Evolutionary conservation across 257 asterid genomes (phyloP).

Genomic region (Voacanga thouarsii): DNA sequence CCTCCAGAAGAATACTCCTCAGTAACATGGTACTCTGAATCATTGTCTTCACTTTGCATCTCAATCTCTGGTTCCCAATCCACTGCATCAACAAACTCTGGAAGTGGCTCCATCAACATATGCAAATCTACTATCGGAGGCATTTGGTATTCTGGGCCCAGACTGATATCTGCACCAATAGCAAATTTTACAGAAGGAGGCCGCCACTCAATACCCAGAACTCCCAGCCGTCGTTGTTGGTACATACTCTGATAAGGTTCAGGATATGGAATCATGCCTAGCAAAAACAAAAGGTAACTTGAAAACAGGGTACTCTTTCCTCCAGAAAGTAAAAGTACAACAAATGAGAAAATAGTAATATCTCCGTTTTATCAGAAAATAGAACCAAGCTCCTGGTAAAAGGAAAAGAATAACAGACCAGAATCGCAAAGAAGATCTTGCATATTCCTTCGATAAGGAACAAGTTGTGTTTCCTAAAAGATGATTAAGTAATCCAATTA

Average conservation of each 20-base stretch:
- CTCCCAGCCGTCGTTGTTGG: slow-evolving; percentile 83
- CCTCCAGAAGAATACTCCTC: slow-evolving; percentile 88
- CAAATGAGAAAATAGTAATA: neutral
- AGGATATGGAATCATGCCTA: slow-evolving; percentile 90
- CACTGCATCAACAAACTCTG: slow-evolving; percentile 84
- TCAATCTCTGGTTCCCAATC: slow-evolving; percentile 96
- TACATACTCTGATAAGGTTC: slow-evolving; percentile 93
- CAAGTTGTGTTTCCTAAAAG: slow-evolving; percentile 88
- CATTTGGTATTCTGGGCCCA: slow-evolving; percentile 77
- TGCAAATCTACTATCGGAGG: slow-evolving; percentile 81
- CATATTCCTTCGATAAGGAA: slow-evolving; percentile 90
- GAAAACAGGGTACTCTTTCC: neutral
- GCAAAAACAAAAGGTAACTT: neutral
- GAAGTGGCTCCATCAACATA: slow-evolving; percentile 73
- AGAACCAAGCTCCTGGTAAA: slow-evolving; percentile 6
- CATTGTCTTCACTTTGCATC: slow-evolving; percentile 83
- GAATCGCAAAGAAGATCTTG: slow-evolving; percentile 99
- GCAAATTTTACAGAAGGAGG: slow-evolving; percentile 84
- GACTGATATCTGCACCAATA: slow-evolving; percentile 76
- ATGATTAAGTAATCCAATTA: slow-evolving; percentile 4
- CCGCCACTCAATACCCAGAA: slow-evolving; percentile 95
- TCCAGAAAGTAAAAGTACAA: neutral
- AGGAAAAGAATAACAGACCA: slow-evolving; percentile 33
- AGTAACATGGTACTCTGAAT: slow-evolving; percentile 82
- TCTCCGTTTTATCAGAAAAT: neutral